Evolutionary conservation across 768 basidiomycete species (phyloP).

Genomic region (Gymnopilus dilepis): DNA sequence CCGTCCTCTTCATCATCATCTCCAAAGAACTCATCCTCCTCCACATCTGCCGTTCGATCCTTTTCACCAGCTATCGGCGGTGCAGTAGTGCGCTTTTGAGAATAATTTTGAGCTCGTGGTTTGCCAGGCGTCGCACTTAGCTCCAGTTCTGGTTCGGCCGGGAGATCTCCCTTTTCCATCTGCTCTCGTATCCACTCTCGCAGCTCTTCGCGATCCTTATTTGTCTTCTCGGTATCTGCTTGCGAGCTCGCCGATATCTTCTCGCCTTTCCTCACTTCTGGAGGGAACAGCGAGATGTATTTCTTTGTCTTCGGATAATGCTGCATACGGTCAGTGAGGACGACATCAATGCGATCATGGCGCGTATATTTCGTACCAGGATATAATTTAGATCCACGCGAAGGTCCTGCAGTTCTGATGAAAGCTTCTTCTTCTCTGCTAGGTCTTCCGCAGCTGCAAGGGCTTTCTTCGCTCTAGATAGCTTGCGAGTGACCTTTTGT

Average conservation of each 20-base stretch:
- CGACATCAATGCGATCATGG: background rate
- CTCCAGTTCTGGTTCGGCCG: slow-evolving; percentile 61
- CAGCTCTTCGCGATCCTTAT: slow-evolving; percentile 61
- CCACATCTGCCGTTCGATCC: slow-evolving; percentile 17
- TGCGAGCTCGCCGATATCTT: slow-evolving; percentile 28
- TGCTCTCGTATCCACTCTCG: slow-evolving; percentile 59
- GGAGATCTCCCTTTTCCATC: slow-evolving; percentile 66
- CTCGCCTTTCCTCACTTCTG: slow-evolving; percentile 54
- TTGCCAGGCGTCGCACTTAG: slow-evolving; percentile 28
- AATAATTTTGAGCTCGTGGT: slow-evolving; percentile 22
- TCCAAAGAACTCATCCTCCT: slow-evolving; percentile 48
- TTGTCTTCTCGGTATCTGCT: slow-evolving; percentile 42
- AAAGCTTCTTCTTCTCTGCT: slow-evolving; percentile 45
- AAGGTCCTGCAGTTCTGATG: slow-evolving; percentile 58
- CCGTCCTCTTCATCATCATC: slow-evolving; percentile 42
- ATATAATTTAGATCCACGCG: slow-evolving; percentile 94
- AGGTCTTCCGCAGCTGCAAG: slow-evolving; percentile 41
- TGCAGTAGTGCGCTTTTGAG: slow-evolving; percentile 10
- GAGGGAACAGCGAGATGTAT: slow-evolving; percentile 91
- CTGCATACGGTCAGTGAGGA: slow-evolving; percentile 38
- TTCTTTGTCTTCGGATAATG: slow-evolving; percentile 86
- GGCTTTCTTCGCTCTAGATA: slow-evolving; percentile 68
- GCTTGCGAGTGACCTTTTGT: slow-evolving; percentile 82
- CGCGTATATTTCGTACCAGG: slow-evolving; percentile 51
- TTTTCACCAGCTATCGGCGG: slow-evolving; percentile 9